Evolutionary conservation across 2,329 filamentous ascomycete species (phyloP).

Genomic region (Microthyrium microscopicum): DNA sequence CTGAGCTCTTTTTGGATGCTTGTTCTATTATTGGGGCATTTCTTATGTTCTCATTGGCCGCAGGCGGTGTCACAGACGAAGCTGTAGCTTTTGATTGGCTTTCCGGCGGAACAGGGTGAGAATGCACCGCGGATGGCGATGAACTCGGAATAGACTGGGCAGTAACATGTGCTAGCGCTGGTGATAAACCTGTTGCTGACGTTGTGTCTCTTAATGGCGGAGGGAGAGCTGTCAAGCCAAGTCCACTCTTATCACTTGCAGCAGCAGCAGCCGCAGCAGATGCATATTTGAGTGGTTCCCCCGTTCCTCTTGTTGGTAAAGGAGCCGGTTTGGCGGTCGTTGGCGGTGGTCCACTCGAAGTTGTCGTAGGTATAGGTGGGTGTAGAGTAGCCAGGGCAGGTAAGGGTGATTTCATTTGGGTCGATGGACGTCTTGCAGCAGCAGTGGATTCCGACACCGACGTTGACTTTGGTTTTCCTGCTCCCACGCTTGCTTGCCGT

Average conservation of each 20-base stretch:
- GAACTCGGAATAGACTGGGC: background rate
- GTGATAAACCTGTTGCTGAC: constrained; percentile 5
- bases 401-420: constrained; percentile 69
- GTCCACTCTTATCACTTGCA: constrained; percentile 69
- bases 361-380: constrained; percentile 42
- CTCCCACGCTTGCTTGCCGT: constrained; percentile 33
- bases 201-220: constrained; percentile 40
- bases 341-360: constrained; percentile 41
- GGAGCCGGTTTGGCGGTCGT: constrained; percentile 83
- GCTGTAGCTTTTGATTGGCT: constrained; percentile 16
- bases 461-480: constrained; percentile 39
- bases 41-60: background rate
- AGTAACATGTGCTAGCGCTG: background rate
- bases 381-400: constrained; percentile 87
- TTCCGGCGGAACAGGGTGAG: constrained; percentile 13
- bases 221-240: constrained; percentile 85
- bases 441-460: constrained; percentile 40
- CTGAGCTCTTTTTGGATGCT: constrained; percentile 17
- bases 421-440: constrained; percentile 55
- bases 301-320: constrained; percentile 65
- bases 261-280: constrained; percentile 90
- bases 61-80: constrained; percentile 9
- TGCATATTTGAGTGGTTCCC: constrained; percentile 89
- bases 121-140: constrained; percentile 9
- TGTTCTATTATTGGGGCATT: too few relatives aligned